Evolutionary conservation across 805 yeast species (phyloP).

Genomic region (Starmera amethionina): DNA sequence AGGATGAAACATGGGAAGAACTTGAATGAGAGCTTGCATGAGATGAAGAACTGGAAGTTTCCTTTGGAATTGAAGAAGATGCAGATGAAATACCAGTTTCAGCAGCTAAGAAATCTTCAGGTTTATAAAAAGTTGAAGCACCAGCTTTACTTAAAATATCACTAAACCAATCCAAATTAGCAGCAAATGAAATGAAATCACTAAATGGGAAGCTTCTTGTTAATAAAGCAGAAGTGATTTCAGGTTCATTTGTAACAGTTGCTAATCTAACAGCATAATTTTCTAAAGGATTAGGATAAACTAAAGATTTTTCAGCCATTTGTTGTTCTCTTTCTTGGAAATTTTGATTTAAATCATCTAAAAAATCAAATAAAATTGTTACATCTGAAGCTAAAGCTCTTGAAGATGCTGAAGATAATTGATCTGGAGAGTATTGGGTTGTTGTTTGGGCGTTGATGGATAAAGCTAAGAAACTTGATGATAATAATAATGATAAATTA

Average conservation of each 20-base stretch:
- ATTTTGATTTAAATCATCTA: conserved; percentile 11
- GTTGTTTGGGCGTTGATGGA: background rate
- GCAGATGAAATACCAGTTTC: background rate
- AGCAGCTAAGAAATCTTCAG: conserved; percentile 12
- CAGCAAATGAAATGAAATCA: conserved; percentile 25
- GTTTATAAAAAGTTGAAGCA: conserved; percentile 12
- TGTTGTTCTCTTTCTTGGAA: conserved; percentile 9
- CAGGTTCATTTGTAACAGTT: conserved; percentile 15
- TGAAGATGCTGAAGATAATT: conserved; percentile 12
- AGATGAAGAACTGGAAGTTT: background rate
- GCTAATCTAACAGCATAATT: conserved; percentile 24
- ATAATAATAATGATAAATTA: background rate
- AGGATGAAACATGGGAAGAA: conserved; percentile 2
- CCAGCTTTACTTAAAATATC: conserved; percentile 7
- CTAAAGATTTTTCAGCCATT: conserved; percentile 16
- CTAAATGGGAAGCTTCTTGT: conserved; percentile 23
- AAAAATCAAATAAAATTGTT: conserved; percentile 11
- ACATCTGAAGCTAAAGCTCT: conserved; percentile 13
- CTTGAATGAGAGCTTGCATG: background rate
- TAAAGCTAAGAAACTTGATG: background rate
- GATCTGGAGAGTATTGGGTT: background rate
- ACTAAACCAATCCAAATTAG: conserved; percentile 16
- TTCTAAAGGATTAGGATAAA: conserved; percentile 24
- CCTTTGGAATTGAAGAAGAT: background rate
- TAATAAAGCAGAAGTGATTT: conserved; percentile 18